These are phyloP conservation scores for Pestalotiopsis fici DNA, from an alignment of 2,329 filamentous ascomycete species.

Conservation along the genomic window DNA sequence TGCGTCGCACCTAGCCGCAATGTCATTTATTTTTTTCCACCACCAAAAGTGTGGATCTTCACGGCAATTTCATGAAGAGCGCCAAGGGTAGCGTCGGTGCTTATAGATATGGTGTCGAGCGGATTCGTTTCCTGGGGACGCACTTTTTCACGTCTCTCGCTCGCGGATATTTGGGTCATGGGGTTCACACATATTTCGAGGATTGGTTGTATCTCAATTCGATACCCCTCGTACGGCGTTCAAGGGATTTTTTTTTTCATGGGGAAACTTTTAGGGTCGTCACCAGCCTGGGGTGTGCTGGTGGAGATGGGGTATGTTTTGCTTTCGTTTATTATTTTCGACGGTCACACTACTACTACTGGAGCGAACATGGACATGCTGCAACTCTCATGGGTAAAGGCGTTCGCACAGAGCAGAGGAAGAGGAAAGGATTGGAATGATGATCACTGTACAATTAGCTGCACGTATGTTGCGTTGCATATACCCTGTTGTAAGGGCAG, in stretches of 20 bases:
- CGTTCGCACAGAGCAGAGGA: slow-evolving; percentile 9
- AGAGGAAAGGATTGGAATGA: slow-evolving; percentile 2
- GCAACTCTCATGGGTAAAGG: background rate
- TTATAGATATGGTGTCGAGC: slow-evolving; percentile 7
- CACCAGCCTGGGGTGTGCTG: slow-evolving; percentile 4
- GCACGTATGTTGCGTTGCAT: slow-evolving; percentile 8
- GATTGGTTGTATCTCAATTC: slow-evolving; percentile 2
- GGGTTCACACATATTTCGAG: slow-evolving; percentile 4
- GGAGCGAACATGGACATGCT: slow-evolving; percentile 1
- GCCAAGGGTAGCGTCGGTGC: slow-evolving; percentile 2
- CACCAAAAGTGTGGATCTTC: background rate
- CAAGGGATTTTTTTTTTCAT: background rate
- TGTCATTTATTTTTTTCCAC: background rate
- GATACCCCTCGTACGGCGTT: slow-evolving; percentile 16
- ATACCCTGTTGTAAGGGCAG: slow-evolving; percentile 12
- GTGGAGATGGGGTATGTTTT: background rate
- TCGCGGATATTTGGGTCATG: slow-evolving; percentile 2
- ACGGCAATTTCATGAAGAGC: background rate
- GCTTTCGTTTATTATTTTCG: slow-evolving; percentile 10
- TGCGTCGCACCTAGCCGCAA: background rate
- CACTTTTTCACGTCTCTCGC: slow-evolving; percentile 9
- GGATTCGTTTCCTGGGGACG: background rate
- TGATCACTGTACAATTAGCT: slow-evolving; percentile 13
- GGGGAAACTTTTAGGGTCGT: background rate
- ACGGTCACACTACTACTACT: background rate